Evolutionary conservation across 1,284 basidiomycete species (phyloP).

Genomic region (Austroboletus niveus): DNA sequence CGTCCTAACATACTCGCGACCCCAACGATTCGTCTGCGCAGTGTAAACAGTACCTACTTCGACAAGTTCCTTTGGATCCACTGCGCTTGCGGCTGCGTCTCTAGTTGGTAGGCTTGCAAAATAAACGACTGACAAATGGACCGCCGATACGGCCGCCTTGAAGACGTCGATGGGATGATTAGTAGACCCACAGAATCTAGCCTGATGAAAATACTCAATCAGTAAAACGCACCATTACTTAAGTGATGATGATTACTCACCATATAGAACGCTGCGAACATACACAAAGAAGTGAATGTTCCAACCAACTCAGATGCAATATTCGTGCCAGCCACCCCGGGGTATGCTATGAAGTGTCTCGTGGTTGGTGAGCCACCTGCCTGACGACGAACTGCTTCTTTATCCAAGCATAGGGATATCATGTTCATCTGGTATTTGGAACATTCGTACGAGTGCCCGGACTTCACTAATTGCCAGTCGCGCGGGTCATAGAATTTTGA

Average conservation of each 20-base stretch:
- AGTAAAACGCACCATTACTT: background rate
- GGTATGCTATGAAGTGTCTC: slow-evolving; percentile 70
- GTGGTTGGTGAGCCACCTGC: slow-evolving; percentile 31
- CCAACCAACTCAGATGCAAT: slow-evolving; percentile 49
- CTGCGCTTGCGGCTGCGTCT: slow-evolving; percentile 12
- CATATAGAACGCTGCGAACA: slow-evolving; percentile 64
- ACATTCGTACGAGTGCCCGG: slow-evolving; percentile 65
- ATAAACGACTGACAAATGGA: slow-evolving; percentile 55
- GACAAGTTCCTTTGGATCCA: slow-evolving; percentile 6
- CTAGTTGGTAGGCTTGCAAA: slow-evolving; percentile 24
- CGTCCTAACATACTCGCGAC: slow-evolving; percentile 49
- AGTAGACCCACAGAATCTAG: slow-evolving; percentile 61
- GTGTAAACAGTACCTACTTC: slow-evolving; percentile 44
- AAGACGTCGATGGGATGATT: slow-evolving; percentile 59
- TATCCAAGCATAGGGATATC: slow-evolving; percentile 60
- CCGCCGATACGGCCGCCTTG: slow-evolving; percentile 64
- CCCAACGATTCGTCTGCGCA: slow-evolving; percentile 55
- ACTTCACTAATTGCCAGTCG: slow-evolving; percentile 74
- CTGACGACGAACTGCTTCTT: slow-evolving; percentile 31
- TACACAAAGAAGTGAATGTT: slow-evolving; percentile 49
- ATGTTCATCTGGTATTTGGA: slow-evolving; percentile 84
- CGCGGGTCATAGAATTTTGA: slow-evolving; percentile 53
- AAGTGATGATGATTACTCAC: slow-evolving; percentile 44
- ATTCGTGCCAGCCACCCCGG: slow-evolving; percentile 73
- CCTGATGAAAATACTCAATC: slow-evolving; percentile 40